Conservation (phyloP, 1,284 basidiomycete species). For the Bondarzewia mesenterica region DNA sequence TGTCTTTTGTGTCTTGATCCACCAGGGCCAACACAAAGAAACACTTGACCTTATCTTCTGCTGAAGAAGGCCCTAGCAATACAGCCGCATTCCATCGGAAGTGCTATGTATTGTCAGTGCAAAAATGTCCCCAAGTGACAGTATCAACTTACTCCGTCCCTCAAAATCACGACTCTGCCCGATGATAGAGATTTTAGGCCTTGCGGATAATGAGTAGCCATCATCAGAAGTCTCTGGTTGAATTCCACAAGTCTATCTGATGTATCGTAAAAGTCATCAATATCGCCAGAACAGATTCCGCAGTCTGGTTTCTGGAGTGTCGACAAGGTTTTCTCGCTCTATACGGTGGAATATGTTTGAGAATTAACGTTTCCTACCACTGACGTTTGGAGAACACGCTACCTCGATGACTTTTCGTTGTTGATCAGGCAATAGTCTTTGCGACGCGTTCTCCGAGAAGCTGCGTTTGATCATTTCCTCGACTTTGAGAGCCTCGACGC, state of each 20-base stretch:
- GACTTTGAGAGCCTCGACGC: constrained; percentile 93
- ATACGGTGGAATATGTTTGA: constrained; percentile 2
- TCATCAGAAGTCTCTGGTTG: constrained; percentile 61
- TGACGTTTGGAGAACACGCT: background rate
- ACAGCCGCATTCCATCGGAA: constrained; percentile 73
- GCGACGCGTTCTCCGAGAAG: constrained; percentile 97
- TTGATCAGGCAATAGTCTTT: constrained; percentile 88
- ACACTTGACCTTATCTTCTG: constrained; percentile 41
- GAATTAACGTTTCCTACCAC: background rate
- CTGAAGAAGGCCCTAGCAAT: constrained; percentile 64
- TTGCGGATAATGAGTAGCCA: constrained; percentile 56
- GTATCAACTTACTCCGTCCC: constrained; percentile 59
- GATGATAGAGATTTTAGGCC: constrained; percentile 62
- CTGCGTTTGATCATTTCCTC: constrained; percentile 99
- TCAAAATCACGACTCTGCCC: constrained; percentile 80
- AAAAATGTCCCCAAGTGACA: background rate
- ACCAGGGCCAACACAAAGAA: constrained; percentile 78
- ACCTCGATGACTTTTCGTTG: constrained; percentile 79
- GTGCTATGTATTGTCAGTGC: constrained; percentile 44
- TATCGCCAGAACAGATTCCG: constrained; percentile 58
- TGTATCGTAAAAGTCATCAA: constrained; percentile 76
- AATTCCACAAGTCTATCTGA: constrained; percentile 57
- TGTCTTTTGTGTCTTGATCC: constrained; percentile 49
- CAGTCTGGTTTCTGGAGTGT: constrained; percentile 66
- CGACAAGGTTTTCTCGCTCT: constrained; percentile 74